phyloP scores from a whole-genome alignment of 169 alveolate genomes.

The Hepatocystis sp. region DNA sequence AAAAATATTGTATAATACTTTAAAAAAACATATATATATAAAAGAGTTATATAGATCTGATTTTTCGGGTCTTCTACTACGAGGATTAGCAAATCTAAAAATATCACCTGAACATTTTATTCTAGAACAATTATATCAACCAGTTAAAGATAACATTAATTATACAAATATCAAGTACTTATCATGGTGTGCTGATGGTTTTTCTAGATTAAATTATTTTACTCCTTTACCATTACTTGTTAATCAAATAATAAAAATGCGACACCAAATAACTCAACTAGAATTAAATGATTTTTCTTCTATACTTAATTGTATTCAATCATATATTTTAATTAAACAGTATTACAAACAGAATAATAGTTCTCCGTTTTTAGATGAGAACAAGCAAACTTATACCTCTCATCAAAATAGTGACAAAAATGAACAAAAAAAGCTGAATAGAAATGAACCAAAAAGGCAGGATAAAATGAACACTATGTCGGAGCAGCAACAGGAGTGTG shows the following conservation, averaged over 20 bases:
- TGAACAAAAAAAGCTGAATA: too few relatives aligned
- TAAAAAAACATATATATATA: slow-evolving; percentile 62
- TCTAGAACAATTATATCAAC: slow-evolving; percentile 78
- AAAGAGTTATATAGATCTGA: slow-evolving; percentile 81
- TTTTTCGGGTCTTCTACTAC: slow-evolving; percentile 80
- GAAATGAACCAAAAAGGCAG: too few relatives aligned
- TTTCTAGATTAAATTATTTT: slow-evolving; percentile 78
- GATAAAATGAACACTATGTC: too few relatives aligned
- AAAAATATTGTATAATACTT: slow-evolving; percentile 75
- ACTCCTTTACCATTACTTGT: slow-evolving; percentile 77
- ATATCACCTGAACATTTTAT: slow-evolving; percentile 80
- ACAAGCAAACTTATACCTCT: too few relatives aligned
- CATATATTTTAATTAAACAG: slow-evolving; percentile 76
- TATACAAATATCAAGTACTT: slow-evolving; percentile 83
- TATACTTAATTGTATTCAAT: slow-evolving; percentile 81
- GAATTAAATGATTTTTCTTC: slow-evolving; percentile 83
- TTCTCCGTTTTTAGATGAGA: too few relatives aligned
- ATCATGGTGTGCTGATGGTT: slow-evolving; percentile 85
- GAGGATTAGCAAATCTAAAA: slow-evolving; percentile 82
- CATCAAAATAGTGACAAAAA: too few relatives aligned
- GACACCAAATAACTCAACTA: slow-evolving; percentile 78
- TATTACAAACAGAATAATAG: slow-evolving; percentile 13
- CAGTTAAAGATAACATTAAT: slow-evolving; percentile 75
- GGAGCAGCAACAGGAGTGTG: too few relatives aligned
- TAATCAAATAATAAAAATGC: slow-evolving; percentile 80